Conservation (phyloP, 2,329 filamentous ascomycete species). For the Zymoseptoria tritici region DNA sequence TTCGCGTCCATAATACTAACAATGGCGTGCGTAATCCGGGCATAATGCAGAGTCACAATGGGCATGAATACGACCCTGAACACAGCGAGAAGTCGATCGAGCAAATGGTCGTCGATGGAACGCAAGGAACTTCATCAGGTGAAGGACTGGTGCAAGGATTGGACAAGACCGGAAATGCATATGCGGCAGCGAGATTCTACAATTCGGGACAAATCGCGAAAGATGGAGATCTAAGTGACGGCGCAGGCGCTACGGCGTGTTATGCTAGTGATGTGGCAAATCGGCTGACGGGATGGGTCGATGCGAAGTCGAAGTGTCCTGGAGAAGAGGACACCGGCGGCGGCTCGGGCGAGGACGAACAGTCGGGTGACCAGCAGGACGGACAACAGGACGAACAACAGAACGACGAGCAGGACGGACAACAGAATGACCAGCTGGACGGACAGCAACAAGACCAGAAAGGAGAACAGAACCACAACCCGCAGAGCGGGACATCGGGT, state of each 20-base stretch:
- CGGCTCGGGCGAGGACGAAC: neutral
- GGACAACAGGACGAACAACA: neutral
- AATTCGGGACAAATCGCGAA: conserved; percentile 19
- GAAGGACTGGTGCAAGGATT: conserved; percentile 38
- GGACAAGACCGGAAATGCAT: conserved; percentile 28
- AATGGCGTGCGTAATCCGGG: conserved; percentile 38
- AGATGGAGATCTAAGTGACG: conserved; percentile 23
- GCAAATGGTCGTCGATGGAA: conserved; percentile 39
- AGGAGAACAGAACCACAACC: neutral
- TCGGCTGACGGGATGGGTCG: conserved; percentile 32
- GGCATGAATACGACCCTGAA: conserved; percentile 21
- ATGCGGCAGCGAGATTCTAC: conserved; percentile 42
- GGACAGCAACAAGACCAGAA: neutral
- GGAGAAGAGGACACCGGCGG: neutral
- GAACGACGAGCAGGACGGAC: neutral
- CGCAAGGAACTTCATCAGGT: conserved; percentile 34
- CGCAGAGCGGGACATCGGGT: neutral
- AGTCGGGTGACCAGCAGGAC: neutral
- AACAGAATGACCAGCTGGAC: neutral
- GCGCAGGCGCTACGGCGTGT: conserved; percentile 43
- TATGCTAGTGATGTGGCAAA: conserved; percentile 48
- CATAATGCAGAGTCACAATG: conserved; percentile 41
- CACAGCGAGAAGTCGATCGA: conserved; percentile 19
- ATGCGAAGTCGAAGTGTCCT: neutral
- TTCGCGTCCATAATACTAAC: conserved; percentile 35